Conservation (phyloP, 2,329 filamentous ascomycete genomes). For the Claviceps maximensis region DNA sequence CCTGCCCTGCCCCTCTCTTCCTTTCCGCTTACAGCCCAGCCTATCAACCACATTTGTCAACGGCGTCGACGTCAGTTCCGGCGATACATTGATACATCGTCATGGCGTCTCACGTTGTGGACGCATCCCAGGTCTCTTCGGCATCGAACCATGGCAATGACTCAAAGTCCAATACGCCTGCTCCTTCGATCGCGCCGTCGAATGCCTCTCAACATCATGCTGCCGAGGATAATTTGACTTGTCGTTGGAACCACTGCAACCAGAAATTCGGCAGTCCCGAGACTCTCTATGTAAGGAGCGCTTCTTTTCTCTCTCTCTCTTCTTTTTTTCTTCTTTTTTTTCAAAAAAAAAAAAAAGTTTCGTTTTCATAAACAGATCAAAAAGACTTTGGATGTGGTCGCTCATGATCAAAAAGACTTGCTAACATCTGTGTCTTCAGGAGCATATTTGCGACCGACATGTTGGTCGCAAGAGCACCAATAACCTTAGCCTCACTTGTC, state of each 20-base stretch:
- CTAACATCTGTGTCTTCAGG: conserved; percentile 38
- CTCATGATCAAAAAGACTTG: neutral
- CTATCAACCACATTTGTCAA: neutral
- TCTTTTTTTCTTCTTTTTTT: no score
- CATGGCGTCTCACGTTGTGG: conserved; percentile 22
- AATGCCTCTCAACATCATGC: conserved; percentile 29
- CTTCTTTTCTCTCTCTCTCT: no score
- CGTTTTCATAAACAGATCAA: no score
- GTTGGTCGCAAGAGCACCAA: conserved; percentile 98
- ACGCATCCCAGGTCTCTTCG: conserved; percentile 10
- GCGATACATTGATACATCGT: conserved; percentile 11
- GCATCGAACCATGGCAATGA: conserved; percentile 23
- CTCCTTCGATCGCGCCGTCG: conserved; percentile 34
- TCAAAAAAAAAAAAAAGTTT: neutral
- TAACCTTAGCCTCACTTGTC: conserved; percentile 92
- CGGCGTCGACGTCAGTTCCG: conserved; percentile 7
- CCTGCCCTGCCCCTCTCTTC: neutral
- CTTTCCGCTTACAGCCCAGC: neutral
- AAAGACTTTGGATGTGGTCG: neutral
- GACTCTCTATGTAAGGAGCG: conserved; percentile 41
- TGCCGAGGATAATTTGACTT: conserved; percentile 42
- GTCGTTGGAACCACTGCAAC: conserved; percentile 46
- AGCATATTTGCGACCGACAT: conserved; percentile 96
- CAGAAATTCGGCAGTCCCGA: conserved; percentile 46
- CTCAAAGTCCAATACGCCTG: conserved; percentile 40